phyloP scores from a whole-genome alignment of 805 yeast species.

The Kodamaea laetipori region DNA sequence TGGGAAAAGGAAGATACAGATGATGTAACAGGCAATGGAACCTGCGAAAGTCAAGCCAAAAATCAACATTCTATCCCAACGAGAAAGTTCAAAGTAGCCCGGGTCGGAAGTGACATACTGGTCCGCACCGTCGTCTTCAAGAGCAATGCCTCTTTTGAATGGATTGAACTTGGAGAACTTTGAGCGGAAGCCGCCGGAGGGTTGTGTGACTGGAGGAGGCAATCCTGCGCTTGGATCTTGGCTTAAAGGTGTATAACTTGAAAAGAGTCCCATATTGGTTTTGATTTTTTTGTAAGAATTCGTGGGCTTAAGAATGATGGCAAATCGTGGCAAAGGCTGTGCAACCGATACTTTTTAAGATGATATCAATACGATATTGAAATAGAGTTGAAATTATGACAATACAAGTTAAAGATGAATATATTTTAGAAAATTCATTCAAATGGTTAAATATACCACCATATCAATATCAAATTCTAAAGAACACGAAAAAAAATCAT shows the following conservation, averaged over 20 bases:
- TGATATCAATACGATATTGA: too few relatives aligned
- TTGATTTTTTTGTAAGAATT: conserved; percentile 2
- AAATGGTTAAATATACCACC: not conserved
- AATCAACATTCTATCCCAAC: conserved; percentile 50
- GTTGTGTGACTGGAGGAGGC: conserved; percentile 42
- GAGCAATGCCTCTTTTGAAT: conserved; percentile 39
- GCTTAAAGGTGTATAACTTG: conserved; percentile 34
- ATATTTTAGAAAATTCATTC: not conserved
- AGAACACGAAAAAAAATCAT: conserved; percentile 4
- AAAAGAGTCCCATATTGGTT: conserved; percentile 40
- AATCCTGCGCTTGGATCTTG: conserved; percentile 38
- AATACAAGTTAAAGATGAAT: not conserved
- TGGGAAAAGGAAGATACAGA: conserved; percentile 47
- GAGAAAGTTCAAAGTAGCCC: conserved; percentile 44
- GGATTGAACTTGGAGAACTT: conserved; percentile 42
- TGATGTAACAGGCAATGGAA: conserved; percentile 41
- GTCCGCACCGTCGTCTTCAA: conserved; percentile 39
- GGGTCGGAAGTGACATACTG: conserved; percentile 47
- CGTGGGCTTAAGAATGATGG: not conserved
- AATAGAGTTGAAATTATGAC: too few relatives aligned
- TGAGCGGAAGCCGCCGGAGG: conserved; percentile 26
- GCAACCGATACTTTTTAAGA: not conserved
- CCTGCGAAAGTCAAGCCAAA: conserved; percentile 48
- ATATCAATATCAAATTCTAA: not conserved
- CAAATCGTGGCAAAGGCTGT: not conserved